Conservation (phyloP, 129 eudicot genomes). For the Rutidosis leptorrhynchoides region DNA sequence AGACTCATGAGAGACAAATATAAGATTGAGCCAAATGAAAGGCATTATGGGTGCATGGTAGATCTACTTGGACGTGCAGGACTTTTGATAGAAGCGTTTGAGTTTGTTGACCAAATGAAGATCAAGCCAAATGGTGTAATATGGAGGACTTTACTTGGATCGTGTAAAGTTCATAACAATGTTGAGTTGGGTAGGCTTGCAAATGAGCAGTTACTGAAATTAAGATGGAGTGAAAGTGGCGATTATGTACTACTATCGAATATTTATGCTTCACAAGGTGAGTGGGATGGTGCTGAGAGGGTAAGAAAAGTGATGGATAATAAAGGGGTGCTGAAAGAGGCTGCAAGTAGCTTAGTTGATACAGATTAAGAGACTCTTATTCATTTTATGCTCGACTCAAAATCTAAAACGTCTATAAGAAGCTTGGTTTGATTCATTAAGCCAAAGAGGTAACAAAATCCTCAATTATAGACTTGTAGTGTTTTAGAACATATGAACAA, state of each 20-base stretch:
- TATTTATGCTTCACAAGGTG: constrained; percentile 65
- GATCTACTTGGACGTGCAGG: constrained; percentile 84
- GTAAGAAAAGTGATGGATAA: constrained; percentile 70
- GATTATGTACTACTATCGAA: constrained; percentile 72
- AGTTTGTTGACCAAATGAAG: constrained; percentile 50
- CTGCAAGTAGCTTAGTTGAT: constrained; percentile 54
- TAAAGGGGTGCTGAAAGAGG: constrained; percentile 67
- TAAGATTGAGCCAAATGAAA: constrained; percentile 50
- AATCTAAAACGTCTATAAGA: constrained; percentile 5
- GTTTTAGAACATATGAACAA: not conserved
- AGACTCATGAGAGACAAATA: constrained; percentile 50
- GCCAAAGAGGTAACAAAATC: constrained; percentile 15
- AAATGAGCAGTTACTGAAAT: constrained; percentile 43
- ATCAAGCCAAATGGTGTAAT: constrained; percentile 61
- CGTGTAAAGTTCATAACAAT: constrained; percentile 60
- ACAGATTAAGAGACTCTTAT: constrained; percentile 33
- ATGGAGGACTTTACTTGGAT: constrained; percentile 81
- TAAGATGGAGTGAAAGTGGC: constrained; percentile 61
- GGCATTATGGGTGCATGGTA: constrained; percentile 83
- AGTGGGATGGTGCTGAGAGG: constrained; percentile 66
- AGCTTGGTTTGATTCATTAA: constrained; percentile 6
- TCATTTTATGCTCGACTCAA: constrained; percentile 43
- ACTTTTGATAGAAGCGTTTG: constrained; percentile 57
- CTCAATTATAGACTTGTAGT: not conserved
- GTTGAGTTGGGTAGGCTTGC: constrained; percentile 61